These are phyloP conservation scores for Abelmoschus esculentus DNA, from an alignment of 345 rosid species.

Conservation along the genomic window DNA sequence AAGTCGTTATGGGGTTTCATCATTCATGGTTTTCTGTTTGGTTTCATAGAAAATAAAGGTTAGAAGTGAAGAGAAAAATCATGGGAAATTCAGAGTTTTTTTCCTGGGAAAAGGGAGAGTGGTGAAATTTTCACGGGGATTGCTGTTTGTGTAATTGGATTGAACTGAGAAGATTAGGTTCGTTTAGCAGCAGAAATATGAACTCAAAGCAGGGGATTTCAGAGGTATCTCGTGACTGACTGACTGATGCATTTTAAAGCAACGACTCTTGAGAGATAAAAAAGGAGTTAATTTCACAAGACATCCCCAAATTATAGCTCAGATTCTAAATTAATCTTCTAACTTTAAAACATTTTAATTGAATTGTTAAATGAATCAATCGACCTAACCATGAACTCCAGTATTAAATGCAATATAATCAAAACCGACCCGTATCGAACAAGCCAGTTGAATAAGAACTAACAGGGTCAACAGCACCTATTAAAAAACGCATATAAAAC, in stretches of 20 bases:
- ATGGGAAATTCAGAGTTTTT: conserved; percentile 8
- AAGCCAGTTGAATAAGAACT: too few species aligned
- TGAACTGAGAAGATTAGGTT: conserved; percentile 30
- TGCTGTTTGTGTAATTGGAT: conserved; percentile 18
- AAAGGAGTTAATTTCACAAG: background rate
- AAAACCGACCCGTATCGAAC: too few species aligned
- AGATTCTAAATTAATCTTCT: too few species aligned
- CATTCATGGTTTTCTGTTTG: conserved; percentile 4
- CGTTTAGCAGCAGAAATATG: conserved; percentile 43
- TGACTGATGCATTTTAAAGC: conserved; percentile 66
- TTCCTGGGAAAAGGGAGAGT: conserved; percentile 17
- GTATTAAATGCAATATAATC: too few species aligned
- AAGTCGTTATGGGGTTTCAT: conserved; percentile 25
- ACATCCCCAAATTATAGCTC: too few species aligned
- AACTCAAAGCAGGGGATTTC: conserved; percentile 52
- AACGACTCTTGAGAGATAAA: conserved; percentile 4
- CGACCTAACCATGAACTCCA: too few species aligned
- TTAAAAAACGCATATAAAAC: too few species aligned
- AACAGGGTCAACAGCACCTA: too few species aligned
- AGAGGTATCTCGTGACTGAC: conserved; percentile 86
- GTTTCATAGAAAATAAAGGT: conserved; percentile 11
- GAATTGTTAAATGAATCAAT: too few species aligned
- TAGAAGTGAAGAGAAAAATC: conserved; percentile 1
- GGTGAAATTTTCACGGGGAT: conserved; percentile 17
- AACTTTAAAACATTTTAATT: too few species aligned